A percentile compares a stretch with the other conserved stretches of the same genome.
These are phyloP conservation scores for Suillus sp. DNA, from an alignment of 768 basidiomycete genomes.

Conservation along the genomic window DNA sequence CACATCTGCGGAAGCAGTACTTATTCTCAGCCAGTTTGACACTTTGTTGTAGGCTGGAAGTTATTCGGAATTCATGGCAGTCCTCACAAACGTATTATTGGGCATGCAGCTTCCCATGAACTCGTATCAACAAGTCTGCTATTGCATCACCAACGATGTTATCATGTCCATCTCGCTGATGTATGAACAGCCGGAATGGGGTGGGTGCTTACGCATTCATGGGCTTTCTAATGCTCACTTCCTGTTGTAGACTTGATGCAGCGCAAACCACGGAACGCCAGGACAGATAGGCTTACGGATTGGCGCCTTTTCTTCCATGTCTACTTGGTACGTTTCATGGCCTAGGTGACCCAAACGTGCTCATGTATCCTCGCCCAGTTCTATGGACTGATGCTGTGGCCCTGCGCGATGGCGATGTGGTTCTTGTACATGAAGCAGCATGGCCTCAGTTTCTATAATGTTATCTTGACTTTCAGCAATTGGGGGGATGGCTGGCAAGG, in stretches of 20 bases:
- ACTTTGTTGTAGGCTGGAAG: slow-evolving; percentile 37
- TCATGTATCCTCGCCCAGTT: slow-evolving; percentile 30
- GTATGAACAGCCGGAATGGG: slow-evolving; percentile 46
- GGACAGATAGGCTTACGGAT: slow-evolving; percentile 50
- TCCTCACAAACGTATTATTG: slow-evolving; percentile 51
- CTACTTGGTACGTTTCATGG: slow-evolving; percentile 39
- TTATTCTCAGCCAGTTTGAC: not conserved
- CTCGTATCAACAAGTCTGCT: slow-evolving; percentile 48
- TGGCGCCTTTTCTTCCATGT: slow-evolving; percentile 52
- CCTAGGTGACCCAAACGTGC: slow-evolving; percentile 10
- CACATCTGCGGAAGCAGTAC: not conserved
- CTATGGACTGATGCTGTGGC: slow-evolving; percentile 47
- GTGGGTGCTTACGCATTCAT: slow-evolving; percentile 15
- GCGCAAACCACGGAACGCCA: slow-evolving; percentile 44
- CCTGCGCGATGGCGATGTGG: slow-evolving; percentile 44
- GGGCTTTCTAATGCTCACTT: not conserved
- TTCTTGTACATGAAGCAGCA: slow-evolving; percentile 42
- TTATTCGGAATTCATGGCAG: slow-evolving; percentile 54
- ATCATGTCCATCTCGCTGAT: slow-evolving; percentile 44
- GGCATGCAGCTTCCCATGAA: slow-evolving; percentile 55
- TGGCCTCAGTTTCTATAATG: slow-evolving; percentile 35
- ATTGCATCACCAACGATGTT: slow-evolving; percentile 48
- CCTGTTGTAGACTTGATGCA: slow-evolving; percentile 36
- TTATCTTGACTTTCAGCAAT: slow-evolving; percentile 41
- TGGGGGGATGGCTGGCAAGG: slow-evolving; percentile 42